Base-by-base conservation (phyloP, 169 alveolate genomes). In the Plasmodium billcollinsi region DNA sequence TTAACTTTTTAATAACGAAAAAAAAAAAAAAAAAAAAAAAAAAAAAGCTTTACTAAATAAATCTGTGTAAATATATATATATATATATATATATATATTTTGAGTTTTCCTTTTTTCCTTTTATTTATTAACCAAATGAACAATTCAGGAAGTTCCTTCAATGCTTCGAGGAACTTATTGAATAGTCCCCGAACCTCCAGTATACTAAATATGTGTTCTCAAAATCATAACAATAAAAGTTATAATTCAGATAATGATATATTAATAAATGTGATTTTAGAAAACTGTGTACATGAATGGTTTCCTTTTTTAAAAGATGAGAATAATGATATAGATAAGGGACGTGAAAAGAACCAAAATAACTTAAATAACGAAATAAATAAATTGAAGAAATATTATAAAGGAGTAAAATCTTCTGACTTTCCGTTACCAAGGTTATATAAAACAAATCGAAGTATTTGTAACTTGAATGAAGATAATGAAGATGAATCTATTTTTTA, bases 291-390 rank as follows among this genome's bases (percentile, higher is more conserved):
- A 24, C 63, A 70, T 12, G 88, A 85, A 12, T 85, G 92, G 92
- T 85, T 85, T 70, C 92, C 92, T 18, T 85, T 85, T 71, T 85
- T 85, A 71, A 85, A 63, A 21, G 92, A 85, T 4, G 49, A 69
- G 20, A 50, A 85, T 21, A 52, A 56, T 52, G 61, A 45, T 49
- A 1, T 54, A 65, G 50, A 67, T 49, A 56, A 80, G 6, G 14
- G 7, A 3, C 11, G 9, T 11, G 18, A 47, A 43, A 20, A 21
- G 15, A 70, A 18, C 11, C 26, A 52, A 20, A 3, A 29, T 50
- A 72, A 24, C 2, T 24, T 72, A 54, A 72, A 54, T 8, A 56
- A 54, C 24, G 80, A 80, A 67, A 80, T 80, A 50, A 9, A 33
- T 59, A 66, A 45, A 24, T 33, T 67, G 70, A 65, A 80, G 58